Evolutionary conservation across 169 alveolate genomes (phyloP).

Genomic region (Plasmodium malariae): DNA sequence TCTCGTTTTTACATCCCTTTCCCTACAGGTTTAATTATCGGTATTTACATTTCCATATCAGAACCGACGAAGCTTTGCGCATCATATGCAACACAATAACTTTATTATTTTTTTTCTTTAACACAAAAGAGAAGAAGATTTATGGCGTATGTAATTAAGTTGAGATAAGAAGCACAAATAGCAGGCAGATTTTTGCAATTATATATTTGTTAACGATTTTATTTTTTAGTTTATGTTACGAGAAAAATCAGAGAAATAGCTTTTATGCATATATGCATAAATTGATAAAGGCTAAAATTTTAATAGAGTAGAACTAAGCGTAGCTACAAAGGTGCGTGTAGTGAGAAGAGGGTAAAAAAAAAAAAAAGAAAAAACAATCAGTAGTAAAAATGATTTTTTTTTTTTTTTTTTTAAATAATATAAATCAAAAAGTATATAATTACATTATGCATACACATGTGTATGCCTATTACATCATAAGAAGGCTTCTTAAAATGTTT

Average conservation of each 20-base stretch:
- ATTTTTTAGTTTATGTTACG: neutral
- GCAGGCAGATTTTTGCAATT: neutral
- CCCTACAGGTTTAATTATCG: slow-evolving; percentile 80
- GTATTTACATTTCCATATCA: slow-evolving; percentile 82
- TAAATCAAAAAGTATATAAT: too few relatives aligned
- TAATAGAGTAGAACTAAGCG: too few relatives aligned
- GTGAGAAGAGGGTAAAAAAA: neutral
- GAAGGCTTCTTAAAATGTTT: neutral
- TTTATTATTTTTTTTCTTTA: slow-evolving; percentile 27
- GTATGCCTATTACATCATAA: neutral
- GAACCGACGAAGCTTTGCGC: slow-evolving; percentile 79
- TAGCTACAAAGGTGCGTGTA: too few relatives aligned
- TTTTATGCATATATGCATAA: neutral
- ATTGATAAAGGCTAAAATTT: too few relatives aligned
- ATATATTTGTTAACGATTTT: neutral
- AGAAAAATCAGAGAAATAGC: neutral
- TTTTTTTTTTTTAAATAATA: too few relatives aligned
- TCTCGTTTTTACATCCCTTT: neutral
- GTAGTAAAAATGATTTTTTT: neutral
- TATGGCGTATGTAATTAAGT: neutral
- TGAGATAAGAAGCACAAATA: neutral
- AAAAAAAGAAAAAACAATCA: too few relatives aligned
- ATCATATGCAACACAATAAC: slow-evolving; percentile 26
- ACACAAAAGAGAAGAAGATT: neutral
- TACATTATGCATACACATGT: neutral